A percentile compares a stretch with the other conserved stretches of the same genome.
These are phyloP conservation scores for Thermothielavioides terrestris DNA, from an alignment of 495 filamentous ascomycete genomes.

Conservation along the genomic window DNA sequence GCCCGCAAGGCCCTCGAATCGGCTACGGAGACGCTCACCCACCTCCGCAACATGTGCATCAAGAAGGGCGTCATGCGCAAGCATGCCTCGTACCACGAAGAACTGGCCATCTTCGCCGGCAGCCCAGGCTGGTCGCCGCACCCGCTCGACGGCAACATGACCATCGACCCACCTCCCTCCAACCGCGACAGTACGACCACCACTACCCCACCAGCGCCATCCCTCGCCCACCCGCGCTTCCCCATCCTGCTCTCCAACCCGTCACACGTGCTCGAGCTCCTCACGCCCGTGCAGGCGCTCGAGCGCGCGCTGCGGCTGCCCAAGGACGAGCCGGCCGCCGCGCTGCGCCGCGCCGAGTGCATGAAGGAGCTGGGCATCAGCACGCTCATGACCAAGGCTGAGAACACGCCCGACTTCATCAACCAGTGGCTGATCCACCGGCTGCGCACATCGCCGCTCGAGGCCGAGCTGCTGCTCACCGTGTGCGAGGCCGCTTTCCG, in stretches of 20 bases:
- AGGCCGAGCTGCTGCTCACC: constrained; percentile 35
- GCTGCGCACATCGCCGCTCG: constrained; percentile 35
- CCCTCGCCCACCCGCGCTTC: constrained; percentile 23
- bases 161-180: constrained; percentile 10
- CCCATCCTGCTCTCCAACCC: constrained; percentile 29
- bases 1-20: constrained; percentile 14
- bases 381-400: constrained; percentile 22
- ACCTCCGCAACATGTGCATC: constrained; percentile 18
- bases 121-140: constrained; percentile 1
- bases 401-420: constrained; percentile 34
- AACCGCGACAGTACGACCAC: neutral
- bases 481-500: constrained; percentile 26
- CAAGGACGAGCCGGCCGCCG: constrained; percentile 15
- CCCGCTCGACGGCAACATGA: constrained; percentile 18
- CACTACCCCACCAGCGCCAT: neutral
- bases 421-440: constrained; percentile 42
- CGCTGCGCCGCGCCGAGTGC: constrained; percentile 14
- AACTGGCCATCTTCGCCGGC: constrained; percentile 17
- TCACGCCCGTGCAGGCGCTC: constrained; percentile 15
- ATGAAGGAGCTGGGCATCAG: constrained; percentile 30
- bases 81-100: constrained; percentile 23
- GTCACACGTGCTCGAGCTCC: constrained; percentile 20
- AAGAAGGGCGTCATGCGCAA: constrained; percentile 25
- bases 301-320: constrained; percentile 16
- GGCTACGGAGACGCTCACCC: constrained; percentile 7